phyloP scores from a whole-genome alignment of 164 flowering plant species.

The Malania oleifera region DNA sequence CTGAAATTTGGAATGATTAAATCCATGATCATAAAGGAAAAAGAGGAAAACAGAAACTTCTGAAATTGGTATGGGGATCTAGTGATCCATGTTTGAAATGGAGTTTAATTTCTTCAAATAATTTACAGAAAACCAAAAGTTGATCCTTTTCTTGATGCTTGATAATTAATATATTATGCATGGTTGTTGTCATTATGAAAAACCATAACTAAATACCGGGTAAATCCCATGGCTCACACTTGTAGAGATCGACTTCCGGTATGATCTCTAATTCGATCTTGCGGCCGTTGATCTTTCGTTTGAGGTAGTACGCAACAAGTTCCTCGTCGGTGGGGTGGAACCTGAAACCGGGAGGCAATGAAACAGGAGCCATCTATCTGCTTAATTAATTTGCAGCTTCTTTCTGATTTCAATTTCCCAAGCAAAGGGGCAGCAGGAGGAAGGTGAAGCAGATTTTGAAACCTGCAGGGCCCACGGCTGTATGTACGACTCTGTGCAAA shows the following conservation, averaged over 20 bases:
- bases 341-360: constrained; percentile 63
- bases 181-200: no score
- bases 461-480: no score
- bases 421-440: no score
- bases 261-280: constrained; percentile 58
- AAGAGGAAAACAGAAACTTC: neutral
- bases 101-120: no score
- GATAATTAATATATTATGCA: no score
- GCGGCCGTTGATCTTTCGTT: constrained; percentile 52
- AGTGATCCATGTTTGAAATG: no score
- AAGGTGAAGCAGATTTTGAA: no score
- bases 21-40: neutral
- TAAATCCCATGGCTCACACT: constrained; percentile 70
- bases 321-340: constrained; percentile 66
- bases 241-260: constrained; percentile 70
- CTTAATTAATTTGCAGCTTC: constrained; percentile 3
- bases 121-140: no score
- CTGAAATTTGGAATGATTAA: no score
- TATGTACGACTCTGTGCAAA: neutral
- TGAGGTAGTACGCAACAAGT: constrained; percentile 57
- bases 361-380: constrained; percentile 49
- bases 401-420: no score
- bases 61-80: no score
- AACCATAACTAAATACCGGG: constrained; percentile 46
- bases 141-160: no score